A percentile compares a stretch with the other conserved stretches of the same genome.
Conservation (phyloP, 495 filamentous ascomycete species). For the Niebla homalea region DNA sequence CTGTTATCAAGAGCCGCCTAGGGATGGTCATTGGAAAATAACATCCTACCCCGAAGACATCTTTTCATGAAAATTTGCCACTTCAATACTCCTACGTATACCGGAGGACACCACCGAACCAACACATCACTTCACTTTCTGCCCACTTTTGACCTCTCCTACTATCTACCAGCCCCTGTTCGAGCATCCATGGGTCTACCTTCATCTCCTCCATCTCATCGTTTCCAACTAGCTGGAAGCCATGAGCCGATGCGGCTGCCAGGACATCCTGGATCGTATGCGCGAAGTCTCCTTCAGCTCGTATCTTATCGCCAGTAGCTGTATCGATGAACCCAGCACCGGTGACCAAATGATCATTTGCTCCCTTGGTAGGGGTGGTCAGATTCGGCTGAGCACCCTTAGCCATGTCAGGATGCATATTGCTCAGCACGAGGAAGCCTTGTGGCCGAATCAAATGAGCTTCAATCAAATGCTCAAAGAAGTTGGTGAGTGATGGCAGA, state of each 20-base stretch:
- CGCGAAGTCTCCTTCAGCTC: background rate
- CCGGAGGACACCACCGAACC: background rate
- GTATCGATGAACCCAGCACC: background rate
- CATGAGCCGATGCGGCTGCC: background rate
- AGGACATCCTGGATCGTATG: background rate
- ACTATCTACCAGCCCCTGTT: background rate
- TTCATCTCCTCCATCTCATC: conserved; percentile 1
- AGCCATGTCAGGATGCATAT: conserved; percentile 4
- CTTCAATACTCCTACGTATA: background rate
- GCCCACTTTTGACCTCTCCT: background rate
- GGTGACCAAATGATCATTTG: background rate
- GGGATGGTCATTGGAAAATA: too few relatives aligned
- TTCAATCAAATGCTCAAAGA: background rate
- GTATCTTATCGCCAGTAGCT: background rate
- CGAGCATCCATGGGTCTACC: conserved; percentile 1
- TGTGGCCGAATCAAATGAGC: background rate
- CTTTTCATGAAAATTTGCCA: too few relatives aligned
- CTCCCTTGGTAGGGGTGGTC: background rate
- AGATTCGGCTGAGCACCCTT: background rate
- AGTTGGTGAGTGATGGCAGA: background rate
- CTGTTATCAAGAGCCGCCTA: too few relatives aligned
- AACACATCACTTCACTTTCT: background rate
- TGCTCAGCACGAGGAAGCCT: conserved; percentile 1
- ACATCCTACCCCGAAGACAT: too few relatives aligned
- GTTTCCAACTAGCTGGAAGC: background rate